phyloP scores from a whole-genome alignment of 306 rosid species.

The Trichosanthes cucumerina region DNA sequence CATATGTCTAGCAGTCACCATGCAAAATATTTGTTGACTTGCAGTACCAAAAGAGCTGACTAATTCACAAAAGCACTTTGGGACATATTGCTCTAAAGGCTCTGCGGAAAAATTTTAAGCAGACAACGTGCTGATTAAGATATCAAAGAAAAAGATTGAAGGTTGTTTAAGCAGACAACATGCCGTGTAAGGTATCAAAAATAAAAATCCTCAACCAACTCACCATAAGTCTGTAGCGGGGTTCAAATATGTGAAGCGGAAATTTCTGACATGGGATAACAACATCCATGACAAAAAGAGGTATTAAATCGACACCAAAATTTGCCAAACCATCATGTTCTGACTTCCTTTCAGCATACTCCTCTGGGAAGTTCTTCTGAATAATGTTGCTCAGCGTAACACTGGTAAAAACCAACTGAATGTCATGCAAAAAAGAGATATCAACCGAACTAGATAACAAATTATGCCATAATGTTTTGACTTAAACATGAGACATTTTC shows the following conservation, averaged over 20 bases:
- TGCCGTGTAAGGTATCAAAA: neutral
- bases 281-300: conserved; percentile 99
- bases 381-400: conserved; percentile 88
- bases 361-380: conserved; percentile 85
- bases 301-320: conserved; percentile 68
- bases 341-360: conserved; percentile 81
- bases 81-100: neutral
- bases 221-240: conserved; percentile 99
- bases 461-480: neutral
- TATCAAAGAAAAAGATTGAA: neutral
- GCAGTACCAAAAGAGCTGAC: neutral
- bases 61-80: neutral
- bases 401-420: conserved; percentile 36
- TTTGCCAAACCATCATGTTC: conserved; percentile 60
- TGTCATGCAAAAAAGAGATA: conserved; percentile 14
- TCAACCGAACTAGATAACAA: neutral
- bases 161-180: neutral
- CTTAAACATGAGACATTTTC: neutral
- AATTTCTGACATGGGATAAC: conserved; percentile 89
- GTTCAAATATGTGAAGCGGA: conserved; percentile 90
- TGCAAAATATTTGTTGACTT: neutral
- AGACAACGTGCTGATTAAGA: neutral
- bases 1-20: neutral
- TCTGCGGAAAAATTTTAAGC: neutral
- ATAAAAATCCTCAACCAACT: conserved; percentile 23